Evolutionary conservation across 2,329 filamentous ascomycete species (phyloP).

Genomic region (Hypoxylon sp.): DNA sequence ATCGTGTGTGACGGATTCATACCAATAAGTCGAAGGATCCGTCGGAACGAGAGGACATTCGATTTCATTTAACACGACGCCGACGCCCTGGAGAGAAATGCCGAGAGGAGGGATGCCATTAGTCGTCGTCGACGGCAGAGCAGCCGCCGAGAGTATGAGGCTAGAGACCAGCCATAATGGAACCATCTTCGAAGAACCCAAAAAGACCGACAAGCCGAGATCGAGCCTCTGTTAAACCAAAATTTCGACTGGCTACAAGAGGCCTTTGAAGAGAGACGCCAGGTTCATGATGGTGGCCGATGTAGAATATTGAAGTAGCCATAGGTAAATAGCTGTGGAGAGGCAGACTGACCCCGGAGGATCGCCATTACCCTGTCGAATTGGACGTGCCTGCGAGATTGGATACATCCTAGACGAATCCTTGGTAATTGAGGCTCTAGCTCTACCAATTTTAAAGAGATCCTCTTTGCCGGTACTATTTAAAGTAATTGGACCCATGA

Average conservation of each 20-base stretch:
- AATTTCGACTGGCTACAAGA: conserved; percentile 6
- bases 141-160: conserved; percentile 11
- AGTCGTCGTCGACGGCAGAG: conserved; percentile 11
- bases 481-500: conserved; percentile 5
- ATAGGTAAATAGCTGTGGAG: conserved; percentile 12
- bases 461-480: conserved; percentile 17
- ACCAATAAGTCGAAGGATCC: conserved; percentile 31
- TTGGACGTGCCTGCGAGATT: conserved; percentile 11
- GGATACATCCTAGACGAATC: conserved; percentile 20
- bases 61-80: conserved; percentile 17
- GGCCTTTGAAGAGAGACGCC: not conserved
- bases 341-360: not conserved
- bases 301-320: conserved; percentile 8
- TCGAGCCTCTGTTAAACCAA: not conserved
- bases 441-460: conserved; percentile 19
- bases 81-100: conserved; percentile 3
- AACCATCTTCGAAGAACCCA: conserved; percentile 17
- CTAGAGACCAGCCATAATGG: conserved; percentile 11
- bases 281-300: not conserved
- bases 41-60: conserved; percentile 20
- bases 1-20: conserved; percentile 34
- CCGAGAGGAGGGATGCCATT: conserved; percentile 6
- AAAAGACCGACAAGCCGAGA: not conserved
- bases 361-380: conserved; percentile 4
- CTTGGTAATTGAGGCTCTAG: conserved; percentile 24